Base-by-base conservation (phyloP, 192 early-diverging fungal genomes). In the Coemansia sp. region DNA sequence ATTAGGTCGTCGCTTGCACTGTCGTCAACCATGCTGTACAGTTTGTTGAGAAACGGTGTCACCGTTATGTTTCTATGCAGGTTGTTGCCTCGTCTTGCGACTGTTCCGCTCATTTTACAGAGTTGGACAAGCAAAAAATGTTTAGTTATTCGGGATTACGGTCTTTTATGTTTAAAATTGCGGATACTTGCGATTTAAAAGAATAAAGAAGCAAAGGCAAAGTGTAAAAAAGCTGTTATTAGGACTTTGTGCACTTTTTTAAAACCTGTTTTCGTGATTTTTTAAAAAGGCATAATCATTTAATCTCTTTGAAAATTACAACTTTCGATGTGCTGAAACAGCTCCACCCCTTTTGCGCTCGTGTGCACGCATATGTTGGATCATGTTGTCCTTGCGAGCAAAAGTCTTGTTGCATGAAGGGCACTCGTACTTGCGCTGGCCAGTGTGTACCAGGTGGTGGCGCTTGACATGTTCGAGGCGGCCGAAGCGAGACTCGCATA, bases 21-120 rank as follows among this genome's bases (percentile, higher is more conserved):
- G 68, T 96, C 96, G 52, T 84, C 80, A 1, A 98, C 96, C 93
- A 98, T 98, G 64, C 89, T 93, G 66, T 92, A 95, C 10, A 97
- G 85, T 63, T 97, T 97, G 76, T 91, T 94, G 12, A 97, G 71
- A 65, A 97, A 97, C 3, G 93, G 91, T 2, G 95, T 91, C 17
- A 97, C 91, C 14, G 74, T 68, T 22, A 78, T 68, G 68, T 71
- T 71, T 13, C 74, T 53, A 57, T 80, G 70, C 37, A 73, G 14
- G 54, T 59, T 65, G 73, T 54, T 61, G 23, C 42, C 57, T 39
- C 73, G 57, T 37, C 67, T 67, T n/a, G 61, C 47, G 43, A 70
- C 57, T 17, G 58, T 33, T 22, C 64, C 66, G 47, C 61, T 64
- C 59, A 37, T 65, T 47, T 33, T 23, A n/a, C 50, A 37, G 30